These are phyloP conservation scores for Cyberlindnera meyerae DNA, from an alignment of 805 yeast genomes.

Conservation along the genomic window DNA sequence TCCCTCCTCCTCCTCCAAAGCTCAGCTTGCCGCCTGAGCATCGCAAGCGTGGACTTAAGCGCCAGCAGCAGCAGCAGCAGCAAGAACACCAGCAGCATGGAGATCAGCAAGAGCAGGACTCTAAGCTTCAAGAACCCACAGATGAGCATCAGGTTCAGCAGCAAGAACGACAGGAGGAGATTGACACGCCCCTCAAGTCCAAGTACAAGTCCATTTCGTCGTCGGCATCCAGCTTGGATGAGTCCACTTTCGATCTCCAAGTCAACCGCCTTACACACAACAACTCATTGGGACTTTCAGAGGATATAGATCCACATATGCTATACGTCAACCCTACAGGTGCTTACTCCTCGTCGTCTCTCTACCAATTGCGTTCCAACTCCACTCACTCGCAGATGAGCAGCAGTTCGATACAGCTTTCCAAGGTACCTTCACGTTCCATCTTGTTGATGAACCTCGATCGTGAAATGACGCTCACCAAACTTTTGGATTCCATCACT, in stretches of 20 bases:
- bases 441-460: constrained; percentile 22
- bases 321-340: constrained; percentile 7
- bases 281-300: constrained; percentile 4
- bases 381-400: constrained; percentile 6
- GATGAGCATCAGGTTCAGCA: no score
- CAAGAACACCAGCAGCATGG: constrained; percentile 2
- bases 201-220: constrained; percentile 11
- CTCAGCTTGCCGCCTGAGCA: constrained; percentile 19
- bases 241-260: constrained; percentile 9
- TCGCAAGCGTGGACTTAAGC: constrained; percentile 11
- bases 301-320: constrained; percentile 4
- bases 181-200: constrained; percentile 8
- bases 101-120: no score
- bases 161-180: background rate
- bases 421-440: constrained; percentile 24
- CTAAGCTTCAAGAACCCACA: no score
- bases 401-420: constrained; percentile 8
- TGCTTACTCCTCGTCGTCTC: constrained; percentile 11
- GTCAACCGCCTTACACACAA: constrained; percentile 5
- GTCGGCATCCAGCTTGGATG: constrained; percentile 13
- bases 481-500: constrained; percentile 42
- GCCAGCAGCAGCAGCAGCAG: constrained; percentile 3
- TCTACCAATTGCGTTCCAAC: constrained; percentile 9
- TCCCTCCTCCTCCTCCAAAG: constrained; percentile 23
- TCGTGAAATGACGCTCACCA: constrained; percentile 17